A percentile compares a stretch with the other conserved stretches of the same genome.
These are phyloP conservation scores for Aurantiochytrium sp. DNA, from an alignment of 108 stramenopile genomes.

Conservation along the genomic window DNA sequence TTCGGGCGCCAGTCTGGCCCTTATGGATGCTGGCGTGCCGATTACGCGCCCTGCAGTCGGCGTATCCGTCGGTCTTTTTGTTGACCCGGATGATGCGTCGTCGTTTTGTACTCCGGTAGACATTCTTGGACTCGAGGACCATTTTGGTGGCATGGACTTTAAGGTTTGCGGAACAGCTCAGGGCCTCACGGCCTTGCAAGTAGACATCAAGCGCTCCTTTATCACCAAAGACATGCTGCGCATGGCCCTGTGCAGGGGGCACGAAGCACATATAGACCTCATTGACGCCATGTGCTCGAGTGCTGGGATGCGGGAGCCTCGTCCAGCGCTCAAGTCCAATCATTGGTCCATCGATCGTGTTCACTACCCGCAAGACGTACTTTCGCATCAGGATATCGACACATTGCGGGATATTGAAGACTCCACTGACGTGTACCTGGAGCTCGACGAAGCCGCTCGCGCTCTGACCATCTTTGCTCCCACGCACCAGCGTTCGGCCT, in stretches of 20 bases:
- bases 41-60: conserved; percentile 69
- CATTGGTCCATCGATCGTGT: neutral
- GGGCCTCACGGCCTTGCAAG: conserved; percentile 75
- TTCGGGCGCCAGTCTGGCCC: conserved; percentile 65
- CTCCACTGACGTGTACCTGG: neutral
- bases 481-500: neutral
- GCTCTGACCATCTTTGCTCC: neutral
- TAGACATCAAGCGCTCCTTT: conserved; percentile 39
- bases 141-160: conserved; percentile 84
- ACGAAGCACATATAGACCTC: conserved; percentile 53
- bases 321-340: neutral
- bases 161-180: conserved; percentile 72
- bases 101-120: conserved; percentile 55
- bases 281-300: conserved; percentile 57
- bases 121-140: conserved; percentile 80
- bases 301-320: neutral
- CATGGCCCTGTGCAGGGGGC: conserved; percentile 59
- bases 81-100: neutral
- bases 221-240: conserved; percentile 45
- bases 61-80: conserved; percentile 67
- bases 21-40: conserved; percentile 85
- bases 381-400: neutral
- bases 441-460: neutral
- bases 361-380: neutral
- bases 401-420: neutral